Evolutionary conservation across 164 flowering plant genomes (phyloP).

Genomic region (Protea cynaroides): DNA sequence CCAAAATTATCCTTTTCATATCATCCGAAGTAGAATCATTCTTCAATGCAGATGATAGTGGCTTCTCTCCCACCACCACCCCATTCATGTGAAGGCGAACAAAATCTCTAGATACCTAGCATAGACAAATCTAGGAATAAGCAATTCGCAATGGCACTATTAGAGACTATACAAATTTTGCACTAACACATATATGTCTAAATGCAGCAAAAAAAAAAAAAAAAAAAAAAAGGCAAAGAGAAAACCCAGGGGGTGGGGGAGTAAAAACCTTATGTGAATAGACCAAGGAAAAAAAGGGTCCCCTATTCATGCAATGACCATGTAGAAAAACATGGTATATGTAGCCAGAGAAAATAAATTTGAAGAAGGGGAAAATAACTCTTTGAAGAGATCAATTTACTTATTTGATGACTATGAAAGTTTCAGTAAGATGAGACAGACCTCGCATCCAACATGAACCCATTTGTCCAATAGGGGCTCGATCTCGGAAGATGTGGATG

Average conservation of each 20-base stretch:
- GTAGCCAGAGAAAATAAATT: too few species aligned
- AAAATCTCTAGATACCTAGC: conserved; percentile 41
- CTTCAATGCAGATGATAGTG: conserved; percentile 23
- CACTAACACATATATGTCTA: too few species aligned
- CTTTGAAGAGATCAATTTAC: neutral
- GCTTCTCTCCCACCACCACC: conserved; percentile 53
- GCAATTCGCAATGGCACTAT: neutral
- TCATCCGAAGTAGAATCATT: conserved; percentile 18
- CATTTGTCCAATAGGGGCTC: conserved; percentile 52
- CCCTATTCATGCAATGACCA: neutral
- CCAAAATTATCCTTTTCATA: conserved; percentile 29
- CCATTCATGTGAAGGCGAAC: conserved; percentile 62
- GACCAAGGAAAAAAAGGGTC: neutral
- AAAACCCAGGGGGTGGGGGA: neutral
- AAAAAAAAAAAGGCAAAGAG: neutral
- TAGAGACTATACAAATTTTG: too few species aligned
- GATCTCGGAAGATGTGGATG: conserved; percentile 24
- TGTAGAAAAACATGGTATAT: too few species aligned
- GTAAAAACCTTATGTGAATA: neutral
- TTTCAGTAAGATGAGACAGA: conserved; percentile 14
- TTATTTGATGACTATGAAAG: conserved; percentile 3
- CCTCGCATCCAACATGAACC: conserved; percentile 86
- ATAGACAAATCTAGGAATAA: neutral
- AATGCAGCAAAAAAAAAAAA: neutral
- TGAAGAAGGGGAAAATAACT: neutral